Base-by-base conservation (phyloP, 2,329 filamentous ascomycete species). In the Colletotrichum kahawae region DNA sequence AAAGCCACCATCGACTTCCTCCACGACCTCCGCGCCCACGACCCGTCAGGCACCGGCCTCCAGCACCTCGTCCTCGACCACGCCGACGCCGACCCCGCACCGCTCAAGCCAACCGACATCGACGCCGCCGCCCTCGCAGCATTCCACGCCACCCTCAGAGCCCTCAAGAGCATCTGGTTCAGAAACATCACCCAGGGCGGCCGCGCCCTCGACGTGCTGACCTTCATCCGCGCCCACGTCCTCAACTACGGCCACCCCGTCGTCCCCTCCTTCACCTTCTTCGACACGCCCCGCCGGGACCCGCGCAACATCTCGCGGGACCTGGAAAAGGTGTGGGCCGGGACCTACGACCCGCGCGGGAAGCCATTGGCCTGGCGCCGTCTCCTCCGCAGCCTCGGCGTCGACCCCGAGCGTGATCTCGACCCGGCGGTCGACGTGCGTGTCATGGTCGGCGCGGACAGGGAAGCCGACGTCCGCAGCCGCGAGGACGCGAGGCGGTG, bases 161-260 rank as follows among this genome's bases (percentile, higher is more conserved):
- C 31, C 21, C 68, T 75, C 21, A 48, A 63, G 21, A 72, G 62
- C 38, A n/a, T 75, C 27, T 75, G 72, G 72, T 72, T 72, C 68
- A 67, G 62, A 29, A 24, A 18, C 34, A 48, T 51, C 9, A 21
- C 27, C 14, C 27, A 14, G 13, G 68, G 24, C 21, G 68, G 68
- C 33, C 72, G 72, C n/a, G 63, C 27, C 24, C 54, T 75, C 31
- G 56, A 66, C 21, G 43, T 62, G n/a, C n/a, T n/a, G 67, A 70
- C 57, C 12, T 57, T 59, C 43, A 56, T 34, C 29, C 29, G 31
- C n/a, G 31, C 10, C 3, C 38, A 71, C 16, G 43, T 38, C 72
- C 67, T 75, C 72, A 75, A 75, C 33, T 75, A 75, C 57, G 63
- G 62, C 29, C 27, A 63, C 14, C 72, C 72, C 10, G 33, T 75